These are phyloP conservation scores for Gypsophila paniculata DNA, from an alignment of 179 eudicot genomes.

Conservation along the genomic window DNA sequence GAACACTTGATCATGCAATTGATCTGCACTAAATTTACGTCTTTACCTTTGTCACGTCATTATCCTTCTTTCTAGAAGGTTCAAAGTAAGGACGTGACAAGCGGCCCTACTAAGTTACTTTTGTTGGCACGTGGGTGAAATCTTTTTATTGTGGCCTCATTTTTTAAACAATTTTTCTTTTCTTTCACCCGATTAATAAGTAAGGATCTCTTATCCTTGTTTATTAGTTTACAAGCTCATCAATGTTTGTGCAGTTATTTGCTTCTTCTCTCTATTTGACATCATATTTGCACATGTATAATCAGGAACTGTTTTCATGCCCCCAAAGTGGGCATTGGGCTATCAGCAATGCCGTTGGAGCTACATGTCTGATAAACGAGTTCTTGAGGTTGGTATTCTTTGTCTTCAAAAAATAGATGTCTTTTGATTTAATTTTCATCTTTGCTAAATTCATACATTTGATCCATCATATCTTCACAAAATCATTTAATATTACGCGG, in stretches of 20 bases:
- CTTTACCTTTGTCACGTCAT: not conserved
- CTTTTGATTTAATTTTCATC: not conserved
- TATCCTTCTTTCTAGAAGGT: not conserved
- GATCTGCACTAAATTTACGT: not conserved
- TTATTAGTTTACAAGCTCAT: not conserved
- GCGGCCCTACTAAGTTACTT: not conserved
- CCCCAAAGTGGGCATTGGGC: conserved; percentile 96
- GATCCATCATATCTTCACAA: not conserved
- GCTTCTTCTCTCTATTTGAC: conserved; percentile 13
- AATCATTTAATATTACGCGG: not conserved
- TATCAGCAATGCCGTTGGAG: conserved; percentile 99
- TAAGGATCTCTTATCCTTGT: not conserved
- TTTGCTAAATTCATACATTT: not conserved
- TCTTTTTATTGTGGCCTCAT: not conserved
- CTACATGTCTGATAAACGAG: conserved; percentile 70
- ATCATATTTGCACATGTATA: not conserved
- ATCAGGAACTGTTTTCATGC: conserved; percentile 92
- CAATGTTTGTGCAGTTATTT: not conserved
- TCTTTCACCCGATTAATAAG: not conserved
- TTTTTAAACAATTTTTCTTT: not conserved
- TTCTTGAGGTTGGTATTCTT: conserved; percentile 65
- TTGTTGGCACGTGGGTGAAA: conserved; percentile 4
- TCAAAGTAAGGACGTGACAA: too few relatives aligned
- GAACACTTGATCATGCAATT: not conserved
- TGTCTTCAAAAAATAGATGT: not conserved